Conservation (phyloP, 768 basidiomycete species). For the Suillus variegatus region DNA sequence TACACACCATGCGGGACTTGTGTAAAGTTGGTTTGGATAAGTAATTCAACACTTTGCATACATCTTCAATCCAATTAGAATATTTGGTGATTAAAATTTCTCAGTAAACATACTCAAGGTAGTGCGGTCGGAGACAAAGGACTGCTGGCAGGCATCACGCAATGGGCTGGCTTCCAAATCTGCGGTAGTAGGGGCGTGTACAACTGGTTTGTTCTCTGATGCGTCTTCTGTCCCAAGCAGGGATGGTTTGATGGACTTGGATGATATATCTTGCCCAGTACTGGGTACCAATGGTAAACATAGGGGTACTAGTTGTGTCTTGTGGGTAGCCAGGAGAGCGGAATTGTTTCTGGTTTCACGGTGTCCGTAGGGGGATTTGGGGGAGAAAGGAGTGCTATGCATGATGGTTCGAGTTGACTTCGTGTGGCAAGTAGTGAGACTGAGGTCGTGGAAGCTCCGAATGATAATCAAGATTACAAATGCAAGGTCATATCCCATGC, state of each 20-base stretch:
- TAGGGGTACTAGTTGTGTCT: too few relatives aligned
- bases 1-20: neutral
- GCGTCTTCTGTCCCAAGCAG: too few relatives aligned
- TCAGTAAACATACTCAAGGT: neutral
- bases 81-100: neutral
- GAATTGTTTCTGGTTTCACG: too few relatives aligned
- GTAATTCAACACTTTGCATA: neutral
- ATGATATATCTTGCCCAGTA: too few relatives aligned
- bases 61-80: neutral
- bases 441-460: neutral
- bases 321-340: too few relatives aligned
- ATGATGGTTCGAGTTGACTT: neutral
- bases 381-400: conserved; percentile 19
- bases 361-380: conserved; percentile 19
- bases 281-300: too few relatives aligned
- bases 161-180: neutral
- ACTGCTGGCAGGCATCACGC: neutral
- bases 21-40: neutral
- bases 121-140: neutral
- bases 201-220: too few relatives aligned
- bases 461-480: neutral
- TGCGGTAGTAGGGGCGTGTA: too few relatives aligned
- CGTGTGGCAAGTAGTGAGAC: neutral
- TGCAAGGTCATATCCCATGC: neutral
- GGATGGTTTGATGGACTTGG: too few relatives aligned